These are phyloP conservation scores for Cochliopodium minus DNA, from an alignment of 208 protist species.

Conservation along the genomic window DNA sequence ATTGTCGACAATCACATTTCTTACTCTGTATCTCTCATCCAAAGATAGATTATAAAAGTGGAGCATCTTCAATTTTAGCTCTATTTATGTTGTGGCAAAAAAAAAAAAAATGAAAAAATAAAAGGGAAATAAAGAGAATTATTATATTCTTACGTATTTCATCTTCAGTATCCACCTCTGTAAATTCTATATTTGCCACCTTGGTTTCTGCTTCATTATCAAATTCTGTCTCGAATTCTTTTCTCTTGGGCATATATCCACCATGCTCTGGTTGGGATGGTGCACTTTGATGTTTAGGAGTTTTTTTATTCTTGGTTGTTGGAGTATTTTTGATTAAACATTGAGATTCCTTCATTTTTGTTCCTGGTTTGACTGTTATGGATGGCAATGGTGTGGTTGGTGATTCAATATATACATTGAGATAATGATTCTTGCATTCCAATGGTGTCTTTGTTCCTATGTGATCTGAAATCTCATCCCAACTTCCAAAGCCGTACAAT, in stretches of 20 bases:
- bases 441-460: conserved; percentile 4
- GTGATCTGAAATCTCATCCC: conserved; percentile 7
- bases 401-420: background rate
- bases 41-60: background rate
- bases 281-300: background rate
- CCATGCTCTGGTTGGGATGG: background rate
- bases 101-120: too few relatives aligned
- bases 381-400: background rate
- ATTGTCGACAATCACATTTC: background rate
- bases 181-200: conserved; percentile 1
- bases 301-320: background rate
- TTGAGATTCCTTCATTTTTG: background rate
- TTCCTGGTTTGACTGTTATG: background rate
- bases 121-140: too few relatives aligned
- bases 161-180: background rate
- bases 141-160: background rate
- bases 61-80: conserved; percentile 2
- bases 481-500: conserved; percentile 1
- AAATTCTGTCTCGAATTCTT: conserved; percentile 1
- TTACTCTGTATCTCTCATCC: background rate
- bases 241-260: background rate
- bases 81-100: too few relatives aligned
- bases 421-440: conserved; percentile 10
- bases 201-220: background rate
- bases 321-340: background rate